Evolutionary conservation across 164 flowering plant genomes (phyloP), one percentile per base, ranked within the genome.

Genomic region (Berberis thunbergii): DNA sequence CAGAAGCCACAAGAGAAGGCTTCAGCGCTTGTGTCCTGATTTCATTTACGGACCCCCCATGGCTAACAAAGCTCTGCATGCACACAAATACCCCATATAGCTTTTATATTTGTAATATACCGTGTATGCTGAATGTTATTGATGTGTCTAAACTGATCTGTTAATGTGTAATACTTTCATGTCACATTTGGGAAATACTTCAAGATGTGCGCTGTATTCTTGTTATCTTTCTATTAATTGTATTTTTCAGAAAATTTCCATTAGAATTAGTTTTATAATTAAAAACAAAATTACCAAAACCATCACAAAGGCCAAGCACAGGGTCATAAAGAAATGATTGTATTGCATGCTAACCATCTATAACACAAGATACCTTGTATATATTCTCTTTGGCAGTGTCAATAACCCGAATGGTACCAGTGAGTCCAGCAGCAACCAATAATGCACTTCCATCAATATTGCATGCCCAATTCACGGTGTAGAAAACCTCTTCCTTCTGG

Each of bases 401-500:
- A 66, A 91, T 91, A 41, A 86, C 90, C 7, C 99, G 97, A 10
- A 94, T 85, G 46, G 89, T 80, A 45, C 99, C 99, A 79, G 89
- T 86, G 71, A 82, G 78, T 62, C 99, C 99, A 63, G 96, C 99
- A 12, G 97, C 96, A 56, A 87, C 91, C n/a, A 85, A 63, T 55
- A 85, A 76, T 10, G 99, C 90, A 2, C 67, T 66, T 41, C 94
- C 97, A 64, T 86, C 90, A 59, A 75, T 50, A 73, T 76, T 81
- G 67, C 91, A 86, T 2, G 97, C 99, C 99, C 99, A 94, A 72
- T 86, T 87, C 44, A 89, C 82, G 52, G 99, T 94, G 75, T 91
- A 94, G 70, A 94, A 94, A 2, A 96, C 89, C 74, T 94, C 99
- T 54, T 94, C 99, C 85, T 94, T 91, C 97, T 93, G 93, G 79